Conservation (phyloP, 169 alveolate species). For the Plasmodium yoelii region DNA sequence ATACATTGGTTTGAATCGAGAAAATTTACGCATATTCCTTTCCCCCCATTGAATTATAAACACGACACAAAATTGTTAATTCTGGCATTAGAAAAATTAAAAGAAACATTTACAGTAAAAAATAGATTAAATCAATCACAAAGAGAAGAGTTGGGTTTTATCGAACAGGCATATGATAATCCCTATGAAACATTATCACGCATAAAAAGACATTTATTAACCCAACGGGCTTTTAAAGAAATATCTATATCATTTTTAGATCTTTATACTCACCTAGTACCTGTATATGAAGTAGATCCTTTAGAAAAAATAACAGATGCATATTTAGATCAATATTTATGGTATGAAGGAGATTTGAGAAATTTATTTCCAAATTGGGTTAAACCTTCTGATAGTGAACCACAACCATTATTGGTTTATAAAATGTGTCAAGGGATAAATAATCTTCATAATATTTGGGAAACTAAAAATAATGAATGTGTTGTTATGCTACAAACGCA, state of each 20-base stretch:
- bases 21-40: constrained; percentile 98
- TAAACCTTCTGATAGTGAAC: constrained; percentile 99
- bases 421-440: constrained; percentile 99
- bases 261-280: constrained; percentile 97
- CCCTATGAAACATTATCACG: constrained; percentile 99
- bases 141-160: constrained; percentile 99
- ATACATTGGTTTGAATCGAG: constrained; percentile 99
- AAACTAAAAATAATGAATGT: constrained; percentile 94
- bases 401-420: constrained; percentile 99
- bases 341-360: constrained; percentile 99
- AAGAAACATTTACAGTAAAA: constrained; percentile 97
- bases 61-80: constrained; percentile 99
- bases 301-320: constrained; percentile 99
- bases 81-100: constrained; percentile 98
- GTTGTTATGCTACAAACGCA: constrained; percentile 96
- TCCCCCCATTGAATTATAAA: constrained; percentile 99
- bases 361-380: constrained; percentile 99
- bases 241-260: constrained; percentile 99
- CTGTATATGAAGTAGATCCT: constrained; percentile 99
- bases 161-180: constrained; percentile 99
- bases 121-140: constrained; percentile 97
- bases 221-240: constrained; percentile 99
- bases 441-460: constrained; percentile 98
- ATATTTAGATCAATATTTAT: constrained; percentile 99
- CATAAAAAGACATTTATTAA: constrained; percentile 98